Evolutionary conservation across 2,329 filamentous ascomycete species (phyloP), one percentile per base, ranked within the genome.

Genomic region (Corinectria fuckeliana): DNA sequence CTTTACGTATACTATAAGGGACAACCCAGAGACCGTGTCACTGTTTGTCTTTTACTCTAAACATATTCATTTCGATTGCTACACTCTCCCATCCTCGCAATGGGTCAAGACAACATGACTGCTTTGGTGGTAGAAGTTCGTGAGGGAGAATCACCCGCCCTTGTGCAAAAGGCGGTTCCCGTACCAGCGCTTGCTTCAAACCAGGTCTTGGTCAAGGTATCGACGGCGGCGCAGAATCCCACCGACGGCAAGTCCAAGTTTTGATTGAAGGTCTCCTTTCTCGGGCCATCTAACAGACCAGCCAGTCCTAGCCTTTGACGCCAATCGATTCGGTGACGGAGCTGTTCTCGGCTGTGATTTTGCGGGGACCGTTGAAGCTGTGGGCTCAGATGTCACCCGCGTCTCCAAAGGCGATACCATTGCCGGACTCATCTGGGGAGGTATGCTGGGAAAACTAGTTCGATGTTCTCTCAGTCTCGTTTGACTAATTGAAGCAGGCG

Each of bases 261-360:
- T 3, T 1, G n/a, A 2, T 18, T 9, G 13, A 25, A 7, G 14
- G 23, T 14, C 1, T 14, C 20, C 23, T 18, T 55, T 14, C 28
- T 3, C n/a, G 7, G 5, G 10, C 4, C 14, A 20, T 13, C 26
- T 62, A 25, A 67, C 20, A 4, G 1, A 16, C 41, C 28, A 3
- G 7, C 2, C 5, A 75, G 76, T 76, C 3, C 67, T 73, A 65
- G 65, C 69, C 3, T 72, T 78, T 39, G 75, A 77, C 49, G 5
- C 39, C 2, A 74, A 77, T 34, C 70, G 70, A 2, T 79, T 79
- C 36, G 76, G 74, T 4, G 71, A 77, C 7, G 76, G 71, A 3
- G 65, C 72, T 13, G 71, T 79, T 18, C 64, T 77, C 2, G 77
- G 77, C 21, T 72, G 68, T 5, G 77, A 79, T 49, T 78, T 78